A percentile compares a stretch with the other conserved stretches of the same genome.
Evolutionary conservation across 1,139 yeast genomes (phyloP).

Genomic region (Blastobotrys raffinosifermentans): DNA sequence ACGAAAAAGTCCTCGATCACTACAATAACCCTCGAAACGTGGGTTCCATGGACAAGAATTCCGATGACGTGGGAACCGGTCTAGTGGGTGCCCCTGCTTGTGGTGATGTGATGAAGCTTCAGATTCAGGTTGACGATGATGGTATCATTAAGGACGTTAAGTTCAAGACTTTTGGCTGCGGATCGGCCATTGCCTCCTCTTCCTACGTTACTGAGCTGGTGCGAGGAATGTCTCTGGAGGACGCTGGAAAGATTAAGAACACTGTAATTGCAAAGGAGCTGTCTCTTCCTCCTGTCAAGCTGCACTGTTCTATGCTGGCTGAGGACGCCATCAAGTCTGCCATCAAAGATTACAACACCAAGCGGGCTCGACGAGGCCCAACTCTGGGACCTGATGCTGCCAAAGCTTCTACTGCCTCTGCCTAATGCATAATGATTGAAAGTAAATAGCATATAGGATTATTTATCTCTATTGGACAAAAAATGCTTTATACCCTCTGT

Average conservation of each 20-base stretch:
- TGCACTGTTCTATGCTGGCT: conserved; percentile 97
- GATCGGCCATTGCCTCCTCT: conserved; percentile 94
- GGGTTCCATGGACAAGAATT: conserved; percentile 79
- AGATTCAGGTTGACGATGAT: conserved; percentile 85
- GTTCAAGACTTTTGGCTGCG: conserved; percentile 98
- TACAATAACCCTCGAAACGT: conserved; percentile 96
- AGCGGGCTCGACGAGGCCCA: conserved; percentile 37
- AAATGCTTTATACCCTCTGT: too few relatives aligned
- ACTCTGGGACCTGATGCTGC: conserved; percentile 34
- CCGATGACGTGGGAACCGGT: conserved; percentile 88
- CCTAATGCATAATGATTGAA: too few relatives aligned
- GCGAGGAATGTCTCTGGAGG: conserved; percentile 91
- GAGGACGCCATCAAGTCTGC: conserved; percentile 98
- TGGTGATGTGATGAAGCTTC: conserved; percentile 98
- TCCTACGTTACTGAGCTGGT: conserved; percentile 93
- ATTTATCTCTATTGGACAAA: too few relatives aligned
- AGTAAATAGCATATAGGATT: too few relatives aligned
- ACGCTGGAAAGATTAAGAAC: conserved; percentile 85
- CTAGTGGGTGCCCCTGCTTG: conserved; percentile 98
- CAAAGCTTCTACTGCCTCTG: neutral
- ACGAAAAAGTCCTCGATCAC: conserved; percentile 63
- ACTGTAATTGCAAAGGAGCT: conserved; percentile 90
- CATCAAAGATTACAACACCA: conserved; percentile 85
- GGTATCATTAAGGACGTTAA: conserved; percentile 93
- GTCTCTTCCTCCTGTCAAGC: conserved; percentile 91